Conservation (phyloP, 2,329 filamentous ascomycete species). For the Trichoderma pleuroti region DNA sequence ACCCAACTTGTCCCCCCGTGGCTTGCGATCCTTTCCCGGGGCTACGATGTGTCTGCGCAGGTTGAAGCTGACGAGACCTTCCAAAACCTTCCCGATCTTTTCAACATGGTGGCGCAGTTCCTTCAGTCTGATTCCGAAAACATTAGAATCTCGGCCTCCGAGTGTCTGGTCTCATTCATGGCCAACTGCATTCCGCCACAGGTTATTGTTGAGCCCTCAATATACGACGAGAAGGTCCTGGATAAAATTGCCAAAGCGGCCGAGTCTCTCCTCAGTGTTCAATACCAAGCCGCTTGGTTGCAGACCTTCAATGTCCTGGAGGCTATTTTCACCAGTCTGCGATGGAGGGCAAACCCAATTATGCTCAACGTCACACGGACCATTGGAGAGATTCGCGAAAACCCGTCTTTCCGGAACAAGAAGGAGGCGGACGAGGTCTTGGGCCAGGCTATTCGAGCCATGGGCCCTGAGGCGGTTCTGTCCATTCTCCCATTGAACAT, state of each 20-base stretch:
- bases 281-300: slow-evolving; percentile 91
- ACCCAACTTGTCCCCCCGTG: slow-evolving; percentile 92
- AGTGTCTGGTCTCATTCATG: slow-evolving; percentile 90
- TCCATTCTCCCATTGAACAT: slow-evolving; percentile 83
- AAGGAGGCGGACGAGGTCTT: slow-evolving; percentile 92
- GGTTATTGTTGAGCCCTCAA: slow-evolving; percentile 81
- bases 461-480: slow-evolving; percentile 84
- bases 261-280: slow-evolving; percentile 75
- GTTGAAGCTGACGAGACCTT: slow-evolving; percentile 89
- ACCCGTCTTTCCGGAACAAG: slow-evolving; percentile 86
- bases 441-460: slow-evolving; percentile 79
- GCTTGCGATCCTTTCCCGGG: slow-evolving; percentile 92
- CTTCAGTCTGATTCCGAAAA: slow-evolving; percentile 86
- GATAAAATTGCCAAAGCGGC: slow-evolving; percentile 74
- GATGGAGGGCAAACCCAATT: slow-evolving; percentile 80
- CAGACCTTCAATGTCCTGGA: slow-evolving; percentile 88
- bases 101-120: slow-evolving; percentile 74
- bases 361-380: slow-evolving; percentile 71
- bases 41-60: slow-evolving; percentile 89
- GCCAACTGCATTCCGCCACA: slow-evolving; percentile 82
- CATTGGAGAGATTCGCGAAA: slow-evolving; percentile 82
- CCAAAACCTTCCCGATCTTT: slow-evolving; percentile 80
- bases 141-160: slow-evolving; percentile 89
- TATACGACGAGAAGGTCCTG: slow-evolving; percentile 87
- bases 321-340: slow-evolving; percentile 80